phyloP scores from a whole-genome alignment of 345 rosid genomes.

The Fremontodendron californicum region DNA sequence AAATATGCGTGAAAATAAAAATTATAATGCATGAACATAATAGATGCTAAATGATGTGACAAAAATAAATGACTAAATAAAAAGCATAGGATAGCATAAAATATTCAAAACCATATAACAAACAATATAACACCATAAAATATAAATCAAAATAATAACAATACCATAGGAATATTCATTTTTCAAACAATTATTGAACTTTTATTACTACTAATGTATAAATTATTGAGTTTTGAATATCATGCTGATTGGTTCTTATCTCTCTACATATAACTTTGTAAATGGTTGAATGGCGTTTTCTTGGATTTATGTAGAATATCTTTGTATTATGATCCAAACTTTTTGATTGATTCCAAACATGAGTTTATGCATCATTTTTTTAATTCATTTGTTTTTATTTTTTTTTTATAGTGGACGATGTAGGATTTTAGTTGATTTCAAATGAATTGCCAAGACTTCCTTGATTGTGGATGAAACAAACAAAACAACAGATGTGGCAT shows the following conservation, averaged over 20 bases:
- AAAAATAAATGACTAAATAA: too few species aligned
- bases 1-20: too few species aligned
- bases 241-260: not conserved
- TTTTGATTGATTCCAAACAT: not conserved
- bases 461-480: not conserved
- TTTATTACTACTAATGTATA: not conserved
- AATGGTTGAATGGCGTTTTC: not conserved
- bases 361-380: not conserved
- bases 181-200: not conserved
- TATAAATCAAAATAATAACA: too few species aligned
- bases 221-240: not conserved
- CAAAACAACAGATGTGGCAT: not conserved
- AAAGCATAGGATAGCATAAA: too few species aligned
- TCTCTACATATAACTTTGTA: not conserved
- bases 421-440: not conserved
- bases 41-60: too few species aligned
- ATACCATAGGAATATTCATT: too few species aligned
- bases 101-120: too few species aligned
- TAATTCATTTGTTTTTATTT: too few species aligned
- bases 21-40: too few species aligned
- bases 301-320: not conserved
- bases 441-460: not conserved
- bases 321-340: not conserved
- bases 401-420: not conserved
- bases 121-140: too few species aligned